Base-by-base conservation (phyloP, 2,329 filamentous ascomycete genomes). In the Epichloe festucae region DNA sequence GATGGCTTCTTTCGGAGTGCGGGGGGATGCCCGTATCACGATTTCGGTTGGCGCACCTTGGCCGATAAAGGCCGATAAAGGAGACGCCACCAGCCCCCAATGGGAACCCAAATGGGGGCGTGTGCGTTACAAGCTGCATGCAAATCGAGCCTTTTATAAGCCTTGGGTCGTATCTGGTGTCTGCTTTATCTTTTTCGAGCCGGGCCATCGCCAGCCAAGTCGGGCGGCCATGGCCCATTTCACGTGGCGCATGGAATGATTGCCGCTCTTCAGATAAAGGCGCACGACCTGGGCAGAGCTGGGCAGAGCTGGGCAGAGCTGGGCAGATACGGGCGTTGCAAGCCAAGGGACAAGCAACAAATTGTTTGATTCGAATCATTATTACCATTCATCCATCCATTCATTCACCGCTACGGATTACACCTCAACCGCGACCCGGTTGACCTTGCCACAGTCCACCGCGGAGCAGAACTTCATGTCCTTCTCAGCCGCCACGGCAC, bases 401-500 rank as follows among this genome's bases (percentile, higher is more conserved):
- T 6, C 7, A 15, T n/a, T 19, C 10, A 27, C 17, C 19, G 17
- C 17, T 48, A 27, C 23, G 6, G 23, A 27, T 27, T 27, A 50
- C 19, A 48, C 50, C 35, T 54, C 50, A 17, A 50, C 46, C 5
- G 42, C 46, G 14, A 49, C 46, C 42, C 51, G 41, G 46, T 62
- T 56, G 35, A 56, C 62, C 48, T 60, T 60, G 50, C 62, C 61
- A 52, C 63, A 67, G 50, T 68, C 66, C 7, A 69, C 60, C 0
- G 60, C 59, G 0, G 64, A 64, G 54, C 68, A 70, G 51, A 70
- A 67, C 34, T 55, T 57, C 2, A 62, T 43, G 27, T 67, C 64
- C 14, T 57, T 60, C 38, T 62, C 60, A n/a, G 56, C 59, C 23
- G 53, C 54, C 6, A 54, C 48, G 5, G 62, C 59, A 2, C 53